A percentile compares a stretch with the other conserved stretches of the same genome.
phyloP scores from a whole-genome alignment of 1,284 basidiomycete species.

The Tetrapyrgos nigripes region DNA sequence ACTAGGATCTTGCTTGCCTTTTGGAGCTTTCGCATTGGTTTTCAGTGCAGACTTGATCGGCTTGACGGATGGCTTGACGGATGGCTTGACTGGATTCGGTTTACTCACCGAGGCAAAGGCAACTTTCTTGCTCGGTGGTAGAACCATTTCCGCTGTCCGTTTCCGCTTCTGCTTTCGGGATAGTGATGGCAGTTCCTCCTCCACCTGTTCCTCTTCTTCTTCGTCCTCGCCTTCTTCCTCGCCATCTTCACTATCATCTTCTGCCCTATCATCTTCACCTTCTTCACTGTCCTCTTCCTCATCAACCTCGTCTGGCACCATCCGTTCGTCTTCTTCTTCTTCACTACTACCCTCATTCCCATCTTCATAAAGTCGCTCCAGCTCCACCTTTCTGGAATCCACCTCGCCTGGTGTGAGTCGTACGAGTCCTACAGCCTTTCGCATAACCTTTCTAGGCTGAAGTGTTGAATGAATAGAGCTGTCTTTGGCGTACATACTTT shows the following conservation, averaged over 20 bases:
- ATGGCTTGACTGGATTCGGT: background rate
- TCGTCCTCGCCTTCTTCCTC: slow-evolving; percentile 25
- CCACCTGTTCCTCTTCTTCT: slow-evolving; percentile 20
- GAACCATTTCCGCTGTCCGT: slow-evolving; percentile 37
- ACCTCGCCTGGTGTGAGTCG: slow-evolving; percentile 56
- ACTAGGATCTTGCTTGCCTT: background rate
- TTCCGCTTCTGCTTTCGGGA: slow-evolving; percentile 58
- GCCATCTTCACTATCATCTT: slow-evolving; percentile 27
- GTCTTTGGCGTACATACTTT: slow-evolving; percentile 49
- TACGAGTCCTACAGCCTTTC: slow-evolving; percentile 66
- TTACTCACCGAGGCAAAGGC: slow-evolving; percentile 33
- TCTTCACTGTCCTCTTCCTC: slow-evolving; percentile 43
- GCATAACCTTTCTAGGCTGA: slow-evolving; percentile 65
- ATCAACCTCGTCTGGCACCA: slow-evolving; percentile 33
- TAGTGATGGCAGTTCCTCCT: slow-evolving; percentile 29
- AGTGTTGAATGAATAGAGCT: slow-evolving; percentile 53
- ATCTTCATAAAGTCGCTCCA: slow-evolving; percentile 58
- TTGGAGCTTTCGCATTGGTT: slow-evolving; percentile 8
- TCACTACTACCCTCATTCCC: slow-evolving; percentile 29
- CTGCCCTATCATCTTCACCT: slow-evolving; percentile 28
- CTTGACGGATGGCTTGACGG: background rate
- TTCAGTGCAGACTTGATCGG: slow-evolving; percentile 1
- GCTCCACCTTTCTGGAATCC: slow-evolving; percentile 58
- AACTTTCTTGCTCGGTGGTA: slow-evolving; percentile 57
- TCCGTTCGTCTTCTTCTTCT: slow-evolving; percentile 29